Evolutionary conservation across 2,329 filamentous ascomycete species (phyloP).

Genomic region (Nothophaeocryptopus gaeumannii): DNA sequence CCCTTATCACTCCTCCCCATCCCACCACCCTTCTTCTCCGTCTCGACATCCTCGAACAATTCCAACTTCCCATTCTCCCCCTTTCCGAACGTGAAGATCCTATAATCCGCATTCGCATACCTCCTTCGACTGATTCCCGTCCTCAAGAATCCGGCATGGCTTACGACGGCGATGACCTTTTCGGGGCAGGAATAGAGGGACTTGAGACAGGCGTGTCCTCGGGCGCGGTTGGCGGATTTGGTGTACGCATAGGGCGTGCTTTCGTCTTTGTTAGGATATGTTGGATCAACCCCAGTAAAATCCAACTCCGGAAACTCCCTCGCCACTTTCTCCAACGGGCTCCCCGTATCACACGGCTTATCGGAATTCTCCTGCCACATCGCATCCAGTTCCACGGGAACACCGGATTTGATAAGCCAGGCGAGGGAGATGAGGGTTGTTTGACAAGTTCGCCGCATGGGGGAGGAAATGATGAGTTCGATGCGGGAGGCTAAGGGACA

Average conservation of each 20-base stretch:
- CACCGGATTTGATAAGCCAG: slow-evolving; percentile 56
- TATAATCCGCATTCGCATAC: slow-evolving; percentile 23
- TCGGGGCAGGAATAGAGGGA: slow-evolving; percentile 55
- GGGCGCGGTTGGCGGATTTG: slow-evolving; percentile 51
- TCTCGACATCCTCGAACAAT: slow-evolving; percentile 16
- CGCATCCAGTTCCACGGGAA: slow-evolving; percentile 57
- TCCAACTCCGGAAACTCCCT: slow-evolving; percentile 56
- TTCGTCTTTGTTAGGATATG: slow-evolving; percentile 62
- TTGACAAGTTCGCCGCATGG: slow-evolving; percentile 64
- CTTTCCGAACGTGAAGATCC: slow-evolving; percentile 19
- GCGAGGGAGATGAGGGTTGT: slow-evolving; percentile 59
- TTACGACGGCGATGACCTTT: slow-evolving; percentile 61
- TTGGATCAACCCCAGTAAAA: slow-evolving; percentile 56
- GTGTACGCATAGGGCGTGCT: slow-evolving; percentile 53
- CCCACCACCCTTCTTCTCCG: slow-evolving; percentile 17
- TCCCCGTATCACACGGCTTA: slow-evolving; percentile 62
- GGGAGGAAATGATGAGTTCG: slow-evolving; percentile 59
- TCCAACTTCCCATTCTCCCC: slow-evolving; percentile 6
- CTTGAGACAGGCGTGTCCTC: slow-evolving; percentile 53
- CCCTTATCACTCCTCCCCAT: slow-evolving; percentile 22
- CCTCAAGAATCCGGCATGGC: slow-evolving; percentile 22
- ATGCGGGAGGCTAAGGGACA: slow-evolving; percentile 43
- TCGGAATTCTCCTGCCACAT: slow-evolving; percentile 59
- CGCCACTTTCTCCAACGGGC: slow-evolving; percentile 43
- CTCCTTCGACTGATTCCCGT: slow-evolving; percentile 16